Evolutionary conservation across 2,329 filamentous ascomycete genomes (phyloP).

Genomic region (Colletotrichum tabaci): DNA sequence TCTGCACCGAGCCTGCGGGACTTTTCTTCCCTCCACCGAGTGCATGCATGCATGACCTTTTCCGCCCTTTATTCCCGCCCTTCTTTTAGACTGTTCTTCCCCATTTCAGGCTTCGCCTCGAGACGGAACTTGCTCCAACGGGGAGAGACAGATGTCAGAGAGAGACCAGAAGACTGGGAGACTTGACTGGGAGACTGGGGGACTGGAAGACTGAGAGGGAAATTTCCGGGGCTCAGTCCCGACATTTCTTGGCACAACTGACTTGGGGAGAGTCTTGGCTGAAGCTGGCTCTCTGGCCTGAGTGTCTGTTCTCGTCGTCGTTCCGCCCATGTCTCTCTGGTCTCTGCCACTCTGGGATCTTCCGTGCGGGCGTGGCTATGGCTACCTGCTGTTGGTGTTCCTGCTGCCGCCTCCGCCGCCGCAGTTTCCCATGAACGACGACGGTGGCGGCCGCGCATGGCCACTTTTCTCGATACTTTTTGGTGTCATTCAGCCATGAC

Average conservation of each 20-base stretch:
- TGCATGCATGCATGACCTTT: constrained; percentile 25
- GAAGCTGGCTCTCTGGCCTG: constrained; percentile 20
- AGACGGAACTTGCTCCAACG: constrained; percentile 1
- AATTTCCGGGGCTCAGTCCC: constrained; percentile 32
- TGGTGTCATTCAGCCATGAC: constrained; percentile 21
- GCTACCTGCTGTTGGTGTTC: too few relatives aligned
- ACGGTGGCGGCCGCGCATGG: not conserved
- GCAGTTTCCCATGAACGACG: not conserved
- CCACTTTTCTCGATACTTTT: constrained; percentile 10
- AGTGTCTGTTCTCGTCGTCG: not conserved
- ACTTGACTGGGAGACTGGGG: too few relatives aligned
- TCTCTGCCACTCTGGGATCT: not conserved
- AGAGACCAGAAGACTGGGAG: not conserved
- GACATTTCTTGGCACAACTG: constrained; percentile 24
- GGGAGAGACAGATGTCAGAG: not conserved
- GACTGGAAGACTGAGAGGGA: not conserved
- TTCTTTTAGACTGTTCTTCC: not conserved
- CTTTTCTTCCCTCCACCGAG: constrained; percentile 29
- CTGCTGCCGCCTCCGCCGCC: not conserved
- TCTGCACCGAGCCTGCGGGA: constrained; percentile 39
- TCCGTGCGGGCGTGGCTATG: not conserved
- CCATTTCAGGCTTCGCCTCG: constrained; percentile 34
- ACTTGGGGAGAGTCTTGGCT: constrained; percentile 29
- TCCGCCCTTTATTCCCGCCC: not conserved
- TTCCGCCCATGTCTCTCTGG: constrained; percentile 18